A percentile compares a stretch with the other conserved stretches of the same genome.
Conservation (phyloP, 305 asterid species). For the Solanum chacoense region DNA sequence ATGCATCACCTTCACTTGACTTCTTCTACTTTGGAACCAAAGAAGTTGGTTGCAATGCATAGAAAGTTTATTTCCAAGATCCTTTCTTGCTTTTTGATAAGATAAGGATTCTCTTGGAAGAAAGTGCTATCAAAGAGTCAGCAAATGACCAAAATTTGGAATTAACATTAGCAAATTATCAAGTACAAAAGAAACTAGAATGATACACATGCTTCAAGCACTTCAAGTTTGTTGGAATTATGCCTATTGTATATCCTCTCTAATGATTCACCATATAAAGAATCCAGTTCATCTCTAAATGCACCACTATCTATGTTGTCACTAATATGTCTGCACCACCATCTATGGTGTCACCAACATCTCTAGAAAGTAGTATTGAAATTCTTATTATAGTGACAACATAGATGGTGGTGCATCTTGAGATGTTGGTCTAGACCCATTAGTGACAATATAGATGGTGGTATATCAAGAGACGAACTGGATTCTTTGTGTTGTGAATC, state of each 20-base stretch:
- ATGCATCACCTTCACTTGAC: neutral
- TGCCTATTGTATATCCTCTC: neutral
- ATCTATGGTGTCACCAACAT: too few species aligned
- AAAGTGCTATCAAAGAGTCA: neutral
- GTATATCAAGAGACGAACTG: conserved; percentile 10
- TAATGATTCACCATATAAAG: neutral
- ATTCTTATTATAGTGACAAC: neutral
- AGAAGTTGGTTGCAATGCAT: neutral
- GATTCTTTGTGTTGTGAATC: conserved; percentile 10
- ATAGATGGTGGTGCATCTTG: neutral
- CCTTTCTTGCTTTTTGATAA: neutral
- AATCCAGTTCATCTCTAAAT: neutral
- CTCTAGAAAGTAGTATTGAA: neutral
- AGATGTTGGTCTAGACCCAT: neutral
- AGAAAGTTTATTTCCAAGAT: neutral
- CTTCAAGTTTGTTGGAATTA: neutral
- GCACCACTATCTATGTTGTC: neutral
- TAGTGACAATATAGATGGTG: neutral
- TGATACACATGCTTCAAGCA: neutral
- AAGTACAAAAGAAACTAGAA: neutral
- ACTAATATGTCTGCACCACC: too few species aligned
- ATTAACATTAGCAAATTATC: neutral
- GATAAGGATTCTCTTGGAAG: neutral
- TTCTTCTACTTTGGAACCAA: neutral
- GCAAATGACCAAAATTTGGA: neutral